These are phyloP conservation scores for Aspergillus sp. DNA, from an alignment of 2,329 filamentous ascomycete species.

Conservation along the genomic window DNA sequence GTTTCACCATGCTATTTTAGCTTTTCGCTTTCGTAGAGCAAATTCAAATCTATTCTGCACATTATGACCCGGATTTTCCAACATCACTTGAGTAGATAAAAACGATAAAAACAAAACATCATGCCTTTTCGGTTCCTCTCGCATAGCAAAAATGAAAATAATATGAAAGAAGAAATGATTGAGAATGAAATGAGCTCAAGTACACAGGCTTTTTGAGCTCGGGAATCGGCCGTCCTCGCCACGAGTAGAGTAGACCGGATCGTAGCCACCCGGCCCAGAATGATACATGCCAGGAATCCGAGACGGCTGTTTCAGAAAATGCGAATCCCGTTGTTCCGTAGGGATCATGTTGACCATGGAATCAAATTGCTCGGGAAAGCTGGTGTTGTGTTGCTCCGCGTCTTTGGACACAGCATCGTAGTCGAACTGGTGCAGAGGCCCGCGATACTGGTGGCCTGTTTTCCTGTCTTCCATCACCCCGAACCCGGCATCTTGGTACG, in stretches of 20 bases:
- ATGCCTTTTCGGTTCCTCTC: background rate
- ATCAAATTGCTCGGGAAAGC: slow-evolving; percentile 30
- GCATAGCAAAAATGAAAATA: slow-evolving; percentile 3
- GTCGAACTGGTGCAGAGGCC: slow-evolving; percentile 25
- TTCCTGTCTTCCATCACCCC: slow-evolving; percentile 23
- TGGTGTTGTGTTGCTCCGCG: slow-evolving; percentile 21
- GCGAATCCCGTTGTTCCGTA: slow-evolving; percentile 24
- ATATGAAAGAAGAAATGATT: slow-evolving; percentile 16
- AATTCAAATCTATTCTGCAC: background rate
- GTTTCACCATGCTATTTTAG: background rate
- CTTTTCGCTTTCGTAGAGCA: background rate
- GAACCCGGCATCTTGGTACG: slow-evolving; percentile 32
- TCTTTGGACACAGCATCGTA: slow-evolving; percentile 23
- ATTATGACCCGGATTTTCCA: background rate
- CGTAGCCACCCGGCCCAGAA: slow-evolving; percentile 27
- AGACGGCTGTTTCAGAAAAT: slow-evolving; percentile 25
- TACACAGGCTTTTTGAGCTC: slow-evolving; percentile 34
- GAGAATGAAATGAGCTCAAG: slow-evolving; percentile 28
- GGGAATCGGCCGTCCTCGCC: slow-evolving; percentile 31
- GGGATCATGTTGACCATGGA: slow-evolving; percentile 29
- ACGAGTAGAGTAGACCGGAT: slow-evolving; percentile 28
- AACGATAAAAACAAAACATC: slow-evolving; percentile 1
- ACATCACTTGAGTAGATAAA: slow-evolving; percentile 5
- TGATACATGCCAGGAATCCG: slow-evolving; percentile 22
- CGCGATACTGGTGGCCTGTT: slow-evolving; percentile 20